A percentile compares a stretch with the other conserved stretches of the same genome.
phyloP scores from a whole-genome alignment of 1,139 yeast genomes.

The Tardiomyces depauwii region DNA sequence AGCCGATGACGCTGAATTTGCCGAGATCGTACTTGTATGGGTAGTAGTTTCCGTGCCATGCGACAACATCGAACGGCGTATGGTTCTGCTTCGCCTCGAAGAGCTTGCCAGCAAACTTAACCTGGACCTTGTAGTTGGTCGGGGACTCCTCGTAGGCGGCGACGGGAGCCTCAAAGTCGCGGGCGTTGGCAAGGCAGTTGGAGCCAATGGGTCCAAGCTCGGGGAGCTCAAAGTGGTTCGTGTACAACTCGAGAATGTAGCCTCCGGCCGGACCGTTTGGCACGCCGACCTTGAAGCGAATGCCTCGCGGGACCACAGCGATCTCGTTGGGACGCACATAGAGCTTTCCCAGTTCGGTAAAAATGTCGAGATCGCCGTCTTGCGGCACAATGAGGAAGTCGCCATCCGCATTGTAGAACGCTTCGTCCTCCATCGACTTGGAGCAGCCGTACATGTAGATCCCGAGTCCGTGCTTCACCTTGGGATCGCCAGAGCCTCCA shows the following conservation, averaged over 20 bases:
- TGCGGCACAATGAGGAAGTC: slow-evolving; percentile 22
- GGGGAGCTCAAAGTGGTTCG: slow-evolving; percentile 21
- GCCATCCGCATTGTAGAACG: slow-evolving; percentile 17
- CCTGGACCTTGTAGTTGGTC: slow-evolving; percentile 10
- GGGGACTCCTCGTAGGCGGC: slow-evolving; percentile 10
- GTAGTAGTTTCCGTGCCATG: slow-evolving; percentile 22
- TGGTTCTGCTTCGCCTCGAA: slow-evolving; percentile 16
- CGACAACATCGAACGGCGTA: slow-evolving; percentile 22
- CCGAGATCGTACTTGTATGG: slow-evolving; percentile 23
- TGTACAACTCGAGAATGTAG: slow-evolving; percentile 19
- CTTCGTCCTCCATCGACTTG: slow-evolving; percentile 17
- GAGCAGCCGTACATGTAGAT: slow-evolving; percentile 13
- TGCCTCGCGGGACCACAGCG: slow-evolving; percentile 22
- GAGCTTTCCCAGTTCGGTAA: slow-evolving; percentile 21
- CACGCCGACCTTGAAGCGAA: slow-evolving; percentile 14
- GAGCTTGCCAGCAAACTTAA: slow-evolving; percentile 17
- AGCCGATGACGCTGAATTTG: slow-evolving; percentile 18
- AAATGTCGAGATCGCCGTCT: slow-evolving; percentile 18
- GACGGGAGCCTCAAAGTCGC: slow-evolving; percentile 20
- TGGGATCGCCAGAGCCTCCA: slow-evolving; percentile 22
- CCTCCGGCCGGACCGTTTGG: slow-evolving; percentile 12
- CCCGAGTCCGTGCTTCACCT: slow-evolving; percentile 19
- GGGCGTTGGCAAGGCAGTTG: slow-evolving; percentile 22
- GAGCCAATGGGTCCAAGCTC: slow-evolving; percentile 24
- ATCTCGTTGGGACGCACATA: slow-evolving; percentile 20